Evolutionary conservation across 2,329 filamentous ascomycete species (phyloP), one percentile per base, ranked within the genome.

Genomic region (Xylariaceae sp.): DNA sequence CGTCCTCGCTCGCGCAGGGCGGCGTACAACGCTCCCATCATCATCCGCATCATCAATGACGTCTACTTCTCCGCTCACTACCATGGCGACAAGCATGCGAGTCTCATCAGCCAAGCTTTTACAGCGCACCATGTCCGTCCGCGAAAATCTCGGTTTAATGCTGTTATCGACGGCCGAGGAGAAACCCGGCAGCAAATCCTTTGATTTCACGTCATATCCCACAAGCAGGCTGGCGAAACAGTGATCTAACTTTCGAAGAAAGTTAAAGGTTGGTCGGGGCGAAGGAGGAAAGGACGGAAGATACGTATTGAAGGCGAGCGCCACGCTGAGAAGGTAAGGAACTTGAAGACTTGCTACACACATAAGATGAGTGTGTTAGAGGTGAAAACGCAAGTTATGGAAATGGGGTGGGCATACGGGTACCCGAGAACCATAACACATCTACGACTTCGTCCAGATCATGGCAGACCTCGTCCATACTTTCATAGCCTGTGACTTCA

Each of bases 111-210:
- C 88, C 32, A 95, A 74, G 65, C 88, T 89, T 66, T 88, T 87
- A 60, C 91, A 87, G 41, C 92, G 81, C 6, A 97, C 90, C 78
- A 94, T 95, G 69, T 96, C 90, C 0, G 88, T 92, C 19, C 72
- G 76, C 1, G 85, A 90, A 75, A 89, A 86, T 0, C 89, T 86
- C 0, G 84, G 82, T 0, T 76, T 71, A 4, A 77, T 73, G 0
- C 80, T 77, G 60, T 51, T 47, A 26, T 84, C 81, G 34, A 56
- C 47, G 3, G 56, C 9, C 8, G 59, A 59, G n/a, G 51, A 26
- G 59, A 91, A 90, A 0, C 90, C 89, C 0, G 89, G 85, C 1
- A 96, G 74, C 0, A 74, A 64, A 40, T 85, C 81, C 0, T 80
- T 79, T 0, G 85, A 85, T 11, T 85, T 80, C 3, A 84, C 72